These are phyloP conservation scores for Trebouxiophyceae sp. DNA, from an alignment of 163 green algal species.

Conservation along the genomic window DNA sequence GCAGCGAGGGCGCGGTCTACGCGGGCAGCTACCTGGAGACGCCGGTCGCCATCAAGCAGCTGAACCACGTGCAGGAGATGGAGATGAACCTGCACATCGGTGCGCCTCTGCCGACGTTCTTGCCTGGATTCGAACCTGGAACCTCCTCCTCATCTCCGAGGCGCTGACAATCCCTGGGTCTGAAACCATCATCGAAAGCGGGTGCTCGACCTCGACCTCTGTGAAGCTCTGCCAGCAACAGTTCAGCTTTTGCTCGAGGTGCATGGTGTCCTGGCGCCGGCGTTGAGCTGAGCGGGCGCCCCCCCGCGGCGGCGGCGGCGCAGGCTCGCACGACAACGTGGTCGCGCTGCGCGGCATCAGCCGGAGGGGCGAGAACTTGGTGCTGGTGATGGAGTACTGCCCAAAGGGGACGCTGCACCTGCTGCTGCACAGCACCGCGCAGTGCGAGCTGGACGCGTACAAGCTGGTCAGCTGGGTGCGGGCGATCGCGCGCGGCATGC, in stretches of 20 bases:
- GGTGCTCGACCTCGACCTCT: no score
- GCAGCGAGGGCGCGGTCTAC: conserved; percentile 50
- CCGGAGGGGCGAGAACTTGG: conserved; percentile 24
- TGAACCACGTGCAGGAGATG: conserved; percentile 29
- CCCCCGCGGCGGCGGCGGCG: no score
- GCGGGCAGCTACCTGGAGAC: conserved; percentile 53
- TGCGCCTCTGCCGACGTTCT: no score
- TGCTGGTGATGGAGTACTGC: conserved; percentile 62
- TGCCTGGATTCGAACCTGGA: no score
- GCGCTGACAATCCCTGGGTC: no score
- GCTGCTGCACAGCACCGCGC: conserved; percentile 33
- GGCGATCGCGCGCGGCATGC: conserved; percentile 38
- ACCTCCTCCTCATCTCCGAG: no score
- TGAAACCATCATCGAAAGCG: no score
- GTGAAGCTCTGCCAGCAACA: no score
- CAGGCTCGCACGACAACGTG: conserved; percentile 54
- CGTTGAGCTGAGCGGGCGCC: no score
- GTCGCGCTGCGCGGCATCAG: conserved; percentile 48
- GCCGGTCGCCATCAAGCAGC: conserved; percentile 53
- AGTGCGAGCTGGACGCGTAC: background rate
- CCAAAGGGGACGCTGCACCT: conserved; percentile 52
- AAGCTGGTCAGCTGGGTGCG: conserved; percentile 7
- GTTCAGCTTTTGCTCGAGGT: no score
- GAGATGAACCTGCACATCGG: conserved; percentile 32
- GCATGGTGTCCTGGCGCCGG: no score